Percentiles rank a stretch among this genome's conserved stretches.
Conservation (phyloP, 805 yeast species). For the Wilhelminamyces savonicus region DNA sequence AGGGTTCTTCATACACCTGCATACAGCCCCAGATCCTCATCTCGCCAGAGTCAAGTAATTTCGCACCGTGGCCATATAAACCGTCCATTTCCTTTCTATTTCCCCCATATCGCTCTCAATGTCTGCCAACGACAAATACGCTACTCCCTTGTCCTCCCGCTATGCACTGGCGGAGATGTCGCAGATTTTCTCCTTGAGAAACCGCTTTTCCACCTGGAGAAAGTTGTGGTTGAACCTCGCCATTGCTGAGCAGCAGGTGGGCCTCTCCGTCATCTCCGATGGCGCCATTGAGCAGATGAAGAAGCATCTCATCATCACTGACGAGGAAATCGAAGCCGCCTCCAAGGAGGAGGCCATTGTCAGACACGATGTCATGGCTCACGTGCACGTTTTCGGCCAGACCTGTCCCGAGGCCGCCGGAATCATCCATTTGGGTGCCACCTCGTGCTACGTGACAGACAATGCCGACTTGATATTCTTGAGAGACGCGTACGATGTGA, state of each 20-base stretch:
- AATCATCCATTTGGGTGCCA: slow-evolving; percentile 96
- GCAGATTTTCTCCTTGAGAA: slow-evolving; percentile 81
- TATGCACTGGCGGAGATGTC: slow-evolving; percentile 99
- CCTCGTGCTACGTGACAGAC: slow-evolving; percentile 96
- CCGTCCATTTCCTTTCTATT: no score
- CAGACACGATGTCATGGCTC: slow-evolving; percentile 99
- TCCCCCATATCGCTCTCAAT: slow-evolving; percentile 8
- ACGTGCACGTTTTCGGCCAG: slow-evolving; percentile 91
- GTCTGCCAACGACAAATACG: slow-evolving; percentile 63
- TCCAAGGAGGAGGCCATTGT: slow-evolving; percentile 93
- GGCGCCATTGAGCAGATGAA: slow-evolving; percentile 88
- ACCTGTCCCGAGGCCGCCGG: slow-evolving; percentile 96
- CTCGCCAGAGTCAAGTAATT: no score
- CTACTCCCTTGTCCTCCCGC: slow-evolving; percentile 92
- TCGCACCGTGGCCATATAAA: no score
- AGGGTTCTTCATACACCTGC: no score
- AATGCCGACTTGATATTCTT: slow-evolving; percentile 95
- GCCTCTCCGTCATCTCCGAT: slow-evolving; percentile 76
- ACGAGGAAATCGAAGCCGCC: slow-evolving; percentile 87
- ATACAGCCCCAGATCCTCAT: no score
- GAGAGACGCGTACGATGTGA: slow-evolving; percentile 89
- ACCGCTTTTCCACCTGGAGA: slow-evolving; percentile 97
- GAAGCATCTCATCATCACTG: slow-evolving; percentile 73
- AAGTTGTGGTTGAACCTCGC: slow-evolving; percentile 94
- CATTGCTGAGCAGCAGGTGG: slow-evolving; percentile 89